Evolutionary conservation across 2,329 filamentous ascomycete species (phyloP).

Genomic region (Elsinoe batatas): DNA sequence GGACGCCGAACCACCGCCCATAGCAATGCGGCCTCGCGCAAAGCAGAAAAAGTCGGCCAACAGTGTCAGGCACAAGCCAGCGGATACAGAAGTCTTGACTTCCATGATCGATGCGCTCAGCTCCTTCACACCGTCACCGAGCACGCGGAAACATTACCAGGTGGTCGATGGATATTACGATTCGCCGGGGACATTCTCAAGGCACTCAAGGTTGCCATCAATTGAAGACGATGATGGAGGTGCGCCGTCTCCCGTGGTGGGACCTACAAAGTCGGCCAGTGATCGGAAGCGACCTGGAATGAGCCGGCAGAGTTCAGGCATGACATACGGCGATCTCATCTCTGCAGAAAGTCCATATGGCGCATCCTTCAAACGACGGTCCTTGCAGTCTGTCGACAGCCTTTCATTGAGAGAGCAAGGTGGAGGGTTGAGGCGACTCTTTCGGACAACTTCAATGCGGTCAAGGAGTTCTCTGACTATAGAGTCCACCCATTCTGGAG

Average conservation of each 20-base stretch:
- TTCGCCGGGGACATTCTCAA: conserved; percentile 1
- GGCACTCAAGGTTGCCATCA: conserved; percentile 11
- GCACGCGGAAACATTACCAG: background rate
- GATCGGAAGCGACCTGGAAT: conserved; percentile 30
- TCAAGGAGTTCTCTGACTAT: conserved; percentile 15
- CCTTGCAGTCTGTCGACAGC: conserved; percentile 63
- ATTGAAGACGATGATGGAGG: conserved; percentile 6
- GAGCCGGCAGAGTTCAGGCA: conserved; percentile 44
- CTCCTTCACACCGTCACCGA: conserved; percentile 21
- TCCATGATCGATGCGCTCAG: conserved; percentile 54
- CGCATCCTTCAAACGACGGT: conserved; percentile 71
- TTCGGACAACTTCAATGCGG: conserved; percentile 31
- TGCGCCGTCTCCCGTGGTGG: conserved; percentile 48
- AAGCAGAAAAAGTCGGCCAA: conserved; percentile 25
- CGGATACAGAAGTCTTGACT: conserved; percentile 60
- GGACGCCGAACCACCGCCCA: background rate
- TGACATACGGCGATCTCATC: conserved; percentile 54
- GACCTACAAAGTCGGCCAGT: conserved; percentile 15
- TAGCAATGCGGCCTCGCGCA: conserved; percentile 3
- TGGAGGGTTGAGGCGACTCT: conserved; percentile 47
- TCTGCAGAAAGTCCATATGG: conserved; percentile 58
- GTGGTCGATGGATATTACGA: conserved; percentile 8
- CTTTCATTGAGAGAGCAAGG: conserved; percentile 40
- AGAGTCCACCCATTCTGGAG: background rate
- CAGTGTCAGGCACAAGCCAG: conserved; percentile 32